Base-by-base conservation (phyloP, 176 grass and related monocot genomes). In the Thalia dealbata region DNA sequence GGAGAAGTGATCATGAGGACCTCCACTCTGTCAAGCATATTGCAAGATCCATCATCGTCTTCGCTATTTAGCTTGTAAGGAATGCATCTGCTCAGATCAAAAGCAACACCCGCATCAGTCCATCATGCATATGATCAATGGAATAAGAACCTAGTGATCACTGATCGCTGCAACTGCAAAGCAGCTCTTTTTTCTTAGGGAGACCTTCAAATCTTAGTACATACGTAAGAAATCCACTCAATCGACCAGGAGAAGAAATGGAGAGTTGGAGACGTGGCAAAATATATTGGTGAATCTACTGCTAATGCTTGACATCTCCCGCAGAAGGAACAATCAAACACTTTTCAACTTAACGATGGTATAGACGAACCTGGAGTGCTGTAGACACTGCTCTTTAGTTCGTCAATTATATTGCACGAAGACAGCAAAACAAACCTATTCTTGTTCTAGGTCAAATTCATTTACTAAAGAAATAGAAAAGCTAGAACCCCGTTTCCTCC, bases 1-100 rank as follows among this genome's bases (percentile, higher is more conserved):
- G 91, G 87, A 56, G 87, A 91, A 78, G 87, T 84, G 64, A 96
- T 86, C 91, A 96, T 96, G 64, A 96, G 82, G 62, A 96, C 91
- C 68, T 91, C 84, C 78, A 92, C 74, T 54, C 63, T 67, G 28
- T 66, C 74, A 24, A 76, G 14, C 30, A 52, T 29, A 54, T 41
- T 78, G 64, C 43, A 69, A 48, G 28, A 78, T 64, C 56, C 67
- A 72, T 50, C 79, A 58, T 68, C 70, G 41, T 73, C 83, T 26
- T 70, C 81, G 64, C 79, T 83, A 72, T 78, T 89, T 64, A 82
- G 52, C 86, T 83, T 82, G 77, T 89, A 92, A 52, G 90, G 90
- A 62, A 95, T 83, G 45, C 87, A 90, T 73, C 91, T 90, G 87
- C 62, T 8, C 14, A 71, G 13, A 7, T 0, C 29, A 14, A 14